Evolutionary conservation across 2,329 filamentous ascomycete genomes (phyloP), one percentile per base, ranked within the genome.

Genomic region (Curvularia sp.): DNA sequence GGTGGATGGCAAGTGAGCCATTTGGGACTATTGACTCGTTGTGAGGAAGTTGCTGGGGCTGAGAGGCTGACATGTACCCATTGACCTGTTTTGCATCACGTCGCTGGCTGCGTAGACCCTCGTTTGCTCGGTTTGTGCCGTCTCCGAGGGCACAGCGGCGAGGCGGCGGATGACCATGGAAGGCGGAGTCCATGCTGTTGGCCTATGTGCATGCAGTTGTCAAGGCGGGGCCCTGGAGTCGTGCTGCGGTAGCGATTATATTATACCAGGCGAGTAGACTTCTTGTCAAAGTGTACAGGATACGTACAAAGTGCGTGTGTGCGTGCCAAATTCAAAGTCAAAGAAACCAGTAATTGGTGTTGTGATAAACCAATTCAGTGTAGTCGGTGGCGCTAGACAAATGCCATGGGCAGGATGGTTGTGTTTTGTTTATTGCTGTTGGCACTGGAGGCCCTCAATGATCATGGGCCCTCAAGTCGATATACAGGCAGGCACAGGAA

Each of bases 21-120:
- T 82, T 80, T 12, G 77, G 71, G 10, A 77, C 74, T 38, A 81
- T 67, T 2, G 79, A 80, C 68, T 81, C 77, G 56, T 81, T 80
- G 71, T 80, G 79, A 1, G 80, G 78, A 3, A 77, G 63, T n/a
- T 48, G 50, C 21, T 58, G 55, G 1, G 69, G 59, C 18, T 65
- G 64, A 18, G 70, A 65, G n/a, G 63, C 60, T 5, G 60, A 41
- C 30, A 53, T 39, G 36, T 55, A 46, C 18, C 65, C 61, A 18
- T 56, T 49, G 55, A 53, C 61, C 18, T 58, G 56, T 59, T 74
- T 72, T 30, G 67, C 66, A n/a, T 56, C 56, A 6, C 46, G 63
- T 6, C 59, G 63, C 34, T 61, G 70, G 15, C 61, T 53, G 46
- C 58, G 65, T 27, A 64, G 43, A 48, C 62, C 63, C 52, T 74